Evolutionary conservation across 129 eudicot species (phyloP).

Genomic region (Artemisia argyi): DNA sequence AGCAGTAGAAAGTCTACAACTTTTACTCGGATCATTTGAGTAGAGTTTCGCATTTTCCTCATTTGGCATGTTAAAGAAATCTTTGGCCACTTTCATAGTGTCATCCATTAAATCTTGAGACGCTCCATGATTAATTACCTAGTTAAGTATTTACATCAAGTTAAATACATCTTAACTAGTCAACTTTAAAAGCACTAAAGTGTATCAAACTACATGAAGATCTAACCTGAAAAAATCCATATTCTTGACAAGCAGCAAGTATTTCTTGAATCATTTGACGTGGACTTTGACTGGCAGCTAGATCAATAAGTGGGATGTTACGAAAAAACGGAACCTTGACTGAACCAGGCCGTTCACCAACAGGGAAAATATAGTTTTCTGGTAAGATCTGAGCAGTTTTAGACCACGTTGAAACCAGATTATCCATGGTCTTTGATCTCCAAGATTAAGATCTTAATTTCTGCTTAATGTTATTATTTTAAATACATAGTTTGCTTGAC

Average conservation of each 20-base stretch:
- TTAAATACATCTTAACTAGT: background rate
- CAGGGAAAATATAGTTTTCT: constrained; percentile 37
- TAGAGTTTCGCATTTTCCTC: constrained; percentile 36
- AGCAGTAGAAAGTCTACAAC: constrained; percentile 46
- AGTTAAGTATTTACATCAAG: background rate
- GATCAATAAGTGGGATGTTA: constrained; percentile 39
- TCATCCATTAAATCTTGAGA: constrained; percentile 31
- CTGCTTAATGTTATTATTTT: background rate
- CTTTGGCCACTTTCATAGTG: constrained; percentile 29
- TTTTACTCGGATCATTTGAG: constrained; percentile 37
- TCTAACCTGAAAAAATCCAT: constrained; percentile 54
- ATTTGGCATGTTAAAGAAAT: constrained; percentile 33
- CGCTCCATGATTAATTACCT: constrained; percentile 44
- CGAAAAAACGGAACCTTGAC: constrained; percentile 17
- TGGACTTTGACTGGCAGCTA: constrained; percentile 16
- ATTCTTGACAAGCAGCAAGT: constrained; percentile 36
- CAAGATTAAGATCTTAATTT: background rate
- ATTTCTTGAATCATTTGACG: constrained; percentile 31
- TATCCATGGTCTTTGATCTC: constrained; percentile 35
- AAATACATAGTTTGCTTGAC: constrained; percentile 5
- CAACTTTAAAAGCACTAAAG: background rate
- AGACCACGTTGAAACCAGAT: constrained; percentile 41
- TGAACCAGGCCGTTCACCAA: constrained; percentile 38
- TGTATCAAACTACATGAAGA: background rate
- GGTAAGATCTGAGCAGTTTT: constrained; percentile 31